Conservation (phyloP, 2,329 filamentous ascomycete species). For the Aspergillus cejpii region DNA sequence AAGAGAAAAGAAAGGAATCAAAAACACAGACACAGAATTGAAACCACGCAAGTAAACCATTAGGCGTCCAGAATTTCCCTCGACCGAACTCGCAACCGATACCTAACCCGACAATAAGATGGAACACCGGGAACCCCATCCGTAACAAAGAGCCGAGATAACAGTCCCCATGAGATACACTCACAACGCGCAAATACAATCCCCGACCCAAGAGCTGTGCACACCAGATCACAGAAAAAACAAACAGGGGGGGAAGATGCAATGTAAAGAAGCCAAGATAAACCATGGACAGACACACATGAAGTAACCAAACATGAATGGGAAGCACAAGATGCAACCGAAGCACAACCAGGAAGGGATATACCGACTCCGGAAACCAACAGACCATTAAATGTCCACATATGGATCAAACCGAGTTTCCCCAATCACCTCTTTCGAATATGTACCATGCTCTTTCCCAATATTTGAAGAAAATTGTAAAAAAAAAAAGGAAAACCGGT, state of each 20-base stretch:
- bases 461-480: slow-evolving; percentile 18
- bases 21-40: not conserved
- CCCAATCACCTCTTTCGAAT: slow-evolving; percentile 22
- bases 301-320: slow-evolving; percentile 5
- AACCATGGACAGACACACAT: slow-evolving; percentile 5
- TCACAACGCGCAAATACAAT: slow-evolving; percentile 13
- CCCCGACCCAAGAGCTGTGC: slow-evolving; percentile 7
- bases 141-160: slow-evolving; percentile 13
- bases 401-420: slow-evolving; percentile 16
- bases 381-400: slow-evolving; percentile 25
- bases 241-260: slow-evolving; percentile 1
- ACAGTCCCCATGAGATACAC: slow-evolving; percentile 16
- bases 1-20: not conserved
- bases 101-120: slow-evolving; percentile 13
- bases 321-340: slow-evolving; percentile 17
- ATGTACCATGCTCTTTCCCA: slow-evolving; percentile 31
- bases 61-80: slow-evolving; percentile 14
- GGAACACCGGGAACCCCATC: slow-evolving; percentile 17
- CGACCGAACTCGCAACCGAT: slow-evolving; percentile 16
- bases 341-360: slow-evolving; percentile 14
- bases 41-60: slow-evolving; percentile 3
- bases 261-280: slow-evolving; percentile 5
- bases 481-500: slow-evolving; percentile 16
- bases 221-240: slow-evolving; percentile 2
- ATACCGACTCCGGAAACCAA: slow-evolving; percentile 29